Conservation (phyloP, 257 asterid species). For the Scutellaria baicalensis region DNA sequence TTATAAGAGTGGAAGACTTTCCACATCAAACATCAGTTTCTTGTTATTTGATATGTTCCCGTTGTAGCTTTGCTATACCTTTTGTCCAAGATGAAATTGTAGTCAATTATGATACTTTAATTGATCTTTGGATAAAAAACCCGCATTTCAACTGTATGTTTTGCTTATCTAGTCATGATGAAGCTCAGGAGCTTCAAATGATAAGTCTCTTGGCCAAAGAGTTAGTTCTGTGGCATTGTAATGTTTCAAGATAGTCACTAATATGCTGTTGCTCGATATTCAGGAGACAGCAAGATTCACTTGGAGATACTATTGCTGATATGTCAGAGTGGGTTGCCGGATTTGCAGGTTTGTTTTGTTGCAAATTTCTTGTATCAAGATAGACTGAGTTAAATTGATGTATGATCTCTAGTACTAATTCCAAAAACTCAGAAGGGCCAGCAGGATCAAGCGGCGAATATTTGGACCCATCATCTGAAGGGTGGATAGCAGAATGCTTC, state of each 20-base stretch:
- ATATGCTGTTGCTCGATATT: slow-evolving; percentile 1
- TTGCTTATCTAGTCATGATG: not conserved
- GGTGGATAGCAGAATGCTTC: slow-evolving; percentile 82
- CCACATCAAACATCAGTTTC: not conserved
- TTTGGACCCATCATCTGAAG: slow-evolving; percentile 74
- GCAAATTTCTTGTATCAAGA: not conserved
- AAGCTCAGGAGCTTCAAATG: not conserved
- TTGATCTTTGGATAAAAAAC: no score
- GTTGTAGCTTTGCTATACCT: not conserved
- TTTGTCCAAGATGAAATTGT: not conserved
- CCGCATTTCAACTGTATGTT: not conserved
- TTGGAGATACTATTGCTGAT: slow-evolving; percentile 37
- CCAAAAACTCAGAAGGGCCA: slow-evolving; percentile 12
- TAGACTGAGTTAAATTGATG: not conserved
- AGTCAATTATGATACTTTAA: not conserved
- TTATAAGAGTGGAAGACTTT: not conserved
- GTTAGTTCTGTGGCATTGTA: not conserved
- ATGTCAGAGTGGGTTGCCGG: slow-evolving; percentile 59
- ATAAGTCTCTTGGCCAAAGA: not conserved
- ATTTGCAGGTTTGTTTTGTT: slow-evolving; percentile 44
- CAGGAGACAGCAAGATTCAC: slow-evolving; percentile 53
- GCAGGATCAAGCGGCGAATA: slow-evolving; percentile 33
- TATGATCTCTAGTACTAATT: not conserved
- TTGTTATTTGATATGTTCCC: not conserved
- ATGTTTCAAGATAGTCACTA: not conserved